Conservation (phyloP, 2,329 filamentous ascomycete genomes). For the Fusarium ramigenum region DNA sequence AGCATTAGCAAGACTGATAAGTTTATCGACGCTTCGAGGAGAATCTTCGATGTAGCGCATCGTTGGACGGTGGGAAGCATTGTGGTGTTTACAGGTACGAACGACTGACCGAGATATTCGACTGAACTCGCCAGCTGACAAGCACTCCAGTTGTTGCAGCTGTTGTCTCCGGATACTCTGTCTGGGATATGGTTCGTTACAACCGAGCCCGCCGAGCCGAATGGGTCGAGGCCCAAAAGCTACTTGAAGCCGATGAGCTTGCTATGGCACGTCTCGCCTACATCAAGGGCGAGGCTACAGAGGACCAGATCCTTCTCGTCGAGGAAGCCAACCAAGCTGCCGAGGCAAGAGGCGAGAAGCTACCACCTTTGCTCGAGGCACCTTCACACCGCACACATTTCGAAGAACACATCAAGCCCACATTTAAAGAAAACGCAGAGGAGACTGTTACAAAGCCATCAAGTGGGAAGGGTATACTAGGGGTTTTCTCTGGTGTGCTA, state of each 20-base stretch:
- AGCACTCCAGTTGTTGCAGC: constrained; percentile 59
- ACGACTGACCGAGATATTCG: neutral
- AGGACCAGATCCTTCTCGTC: constrained; percentile 65
- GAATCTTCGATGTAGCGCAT: constrained; percentile 65
- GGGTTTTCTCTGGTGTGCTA: constrained; percentile 47
- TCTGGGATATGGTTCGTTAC: constrained; percentile 69
- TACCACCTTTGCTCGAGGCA: constrained; percentile 61
- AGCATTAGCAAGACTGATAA: constrained; percentile 63
- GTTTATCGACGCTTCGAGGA: constrained; percentile 58
- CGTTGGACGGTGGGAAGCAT: constrained; percentile 63
- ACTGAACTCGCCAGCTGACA: constrained; percentile 1
- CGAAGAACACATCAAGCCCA: constrained; percentile 48
- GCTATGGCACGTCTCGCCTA: constrained; percentile 68
- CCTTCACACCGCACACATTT: constrained; percentile 53
- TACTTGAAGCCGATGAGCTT: constrained; percentile 63
- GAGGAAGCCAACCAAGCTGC: constrained; percentile 65
- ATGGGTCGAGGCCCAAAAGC: constrained; percentile 65
- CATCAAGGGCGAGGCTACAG: constrained; percentile 65
- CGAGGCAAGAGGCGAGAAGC: constrained; percentile 54
- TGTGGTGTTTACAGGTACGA: constrained; percentile 65
- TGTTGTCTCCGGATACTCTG: constrained; percentile 66
- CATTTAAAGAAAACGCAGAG: constrained; percentile 40
- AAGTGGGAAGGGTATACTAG: constrained; percentile 50
- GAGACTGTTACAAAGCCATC: constrained; percentile 29
- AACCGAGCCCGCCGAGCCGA: constrained; percentile 69